Evolutionary conservation across 768 basidiomycete species (phyloP).

Genomic region (Lyophyllum semitale): DNA sequence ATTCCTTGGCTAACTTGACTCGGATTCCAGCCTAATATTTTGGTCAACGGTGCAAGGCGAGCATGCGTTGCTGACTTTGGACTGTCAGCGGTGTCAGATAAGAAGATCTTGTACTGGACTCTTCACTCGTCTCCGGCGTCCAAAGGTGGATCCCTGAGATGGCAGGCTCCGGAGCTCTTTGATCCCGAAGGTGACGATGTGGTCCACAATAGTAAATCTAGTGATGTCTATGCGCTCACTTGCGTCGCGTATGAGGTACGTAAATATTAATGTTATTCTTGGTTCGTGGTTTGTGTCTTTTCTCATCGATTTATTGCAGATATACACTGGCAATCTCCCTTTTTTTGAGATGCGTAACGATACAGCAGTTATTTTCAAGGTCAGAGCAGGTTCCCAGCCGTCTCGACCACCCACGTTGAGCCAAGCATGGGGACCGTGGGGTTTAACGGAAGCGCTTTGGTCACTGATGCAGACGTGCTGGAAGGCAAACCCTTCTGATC

Average conservation of each 20-base stretch:
- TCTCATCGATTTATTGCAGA: constrained; percentile 1
- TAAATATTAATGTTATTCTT: not conserved
- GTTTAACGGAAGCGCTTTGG: constrained; percentile 1
- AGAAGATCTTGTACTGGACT: constrained; percentile 14
- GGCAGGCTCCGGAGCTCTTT: constrained; percentile 25
- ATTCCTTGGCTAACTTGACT: not conserved
- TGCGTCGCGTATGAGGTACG: constrained; percentile 3
- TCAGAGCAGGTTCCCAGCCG: constrained; percentile 17
- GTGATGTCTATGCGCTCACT: constrained; percentile 4
- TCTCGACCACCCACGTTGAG: constrained; percentile 10
- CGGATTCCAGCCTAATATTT: constrained; percentile 27
- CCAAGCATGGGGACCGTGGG: constrained; percentile 1
- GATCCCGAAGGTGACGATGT: constrained; percentile 9
- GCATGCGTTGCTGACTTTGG: constrained; percentile 20
- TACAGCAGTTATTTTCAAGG: constrained; percentile 17
- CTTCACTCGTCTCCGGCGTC: constrained; percentile 11
- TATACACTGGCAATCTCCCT: constrained; percentile 21
- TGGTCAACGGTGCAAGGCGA: constrained; percentile 16
- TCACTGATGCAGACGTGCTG: not conserved
- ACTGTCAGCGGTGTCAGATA: constrained; percentile 15
- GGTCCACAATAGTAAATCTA: constrained; percentile 3
- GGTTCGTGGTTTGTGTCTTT: not conserved
- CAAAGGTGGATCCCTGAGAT: constrained; percentile 18
- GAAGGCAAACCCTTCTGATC: not conserved
- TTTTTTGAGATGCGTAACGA: constrained; percentile 22